phyloP scores from a whole-genome alignment of 805 yeast genomes.

The Wickerhamomyces sydowiorum region DNA sequence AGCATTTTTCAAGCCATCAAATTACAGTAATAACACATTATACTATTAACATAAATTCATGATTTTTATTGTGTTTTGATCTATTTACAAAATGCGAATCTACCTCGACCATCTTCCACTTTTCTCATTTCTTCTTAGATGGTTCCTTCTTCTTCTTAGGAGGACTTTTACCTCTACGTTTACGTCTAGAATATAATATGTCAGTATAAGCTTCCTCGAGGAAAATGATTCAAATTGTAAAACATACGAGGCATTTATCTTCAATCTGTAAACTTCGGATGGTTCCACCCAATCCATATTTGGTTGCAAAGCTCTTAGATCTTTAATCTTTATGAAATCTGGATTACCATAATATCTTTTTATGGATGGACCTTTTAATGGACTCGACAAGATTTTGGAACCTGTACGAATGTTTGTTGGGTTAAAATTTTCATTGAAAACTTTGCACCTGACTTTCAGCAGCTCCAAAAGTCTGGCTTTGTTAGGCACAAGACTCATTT shows the following conservation, averaged over 20 bases:
- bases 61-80: not conserved
- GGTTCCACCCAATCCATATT: conserved; percentile 51
- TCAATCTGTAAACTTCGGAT: conserved; percentile 63
- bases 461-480: conserved; percentile 48
- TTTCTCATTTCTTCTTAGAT: conserved; percentile 31
- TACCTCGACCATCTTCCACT: not conserved
- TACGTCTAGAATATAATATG: conserved; percentile 33
- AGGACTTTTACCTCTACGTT: conserved; percentile 86
- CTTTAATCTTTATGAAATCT: conserved; percentile 57
- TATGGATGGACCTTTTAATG: conserved; percentile 68
- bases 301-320: conserved; percentile 49
- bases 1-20: too few relatives aligned
- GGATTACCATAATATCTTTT: conserved; percentile 72
- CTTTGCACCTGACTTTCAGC: conserved; percentile 53
- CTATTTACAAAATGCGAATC: too few relatives aligned
- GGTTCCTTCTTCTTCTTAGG: conserved; percentile 65
- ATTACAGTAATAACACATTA: too few relatives aligned
- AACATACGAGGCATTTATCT: conserved; percentile 16
- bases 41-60: too few relatives aligned
- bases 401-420: conserved; percentile 68
- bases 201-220: conserved; percentile 10
- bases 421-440: conserved; percentile 68
- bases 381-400: conserved; percentile 57
- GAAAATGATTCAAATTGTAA: not conserved
- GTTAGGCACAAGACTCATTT: conserved; percentile 15